A percentile compares a stretch with the other conserved stretches of the same genome.
Conservation (phyloP, 108 stramenopile genomes). For the Cyclotella baltica region DNA sequence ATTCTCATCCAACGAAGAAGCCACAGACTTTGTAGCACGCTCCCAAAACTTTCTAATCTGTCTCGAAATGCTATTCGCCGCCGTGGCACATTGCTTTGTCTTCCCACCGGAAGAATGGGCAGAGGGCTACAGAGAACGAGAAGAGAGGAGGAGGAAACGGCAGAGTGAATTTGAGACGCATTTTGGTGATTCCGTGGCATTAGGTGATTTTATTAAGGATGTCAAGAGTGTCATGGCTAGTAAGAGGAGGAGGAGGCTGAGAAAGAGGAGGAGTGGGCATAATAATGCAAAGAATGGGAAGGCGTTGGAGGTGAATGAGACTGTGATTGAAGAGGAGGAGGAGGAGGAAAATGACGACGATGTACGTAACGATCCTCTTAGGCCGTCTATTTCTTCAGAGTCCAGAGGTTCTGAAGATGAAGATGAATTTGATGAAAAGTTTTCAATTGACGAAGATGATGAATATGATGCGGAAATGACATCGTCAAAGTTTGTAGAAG, state of each 20-base stretch:
- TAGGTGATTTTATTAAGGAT: conserved; percentile 20
- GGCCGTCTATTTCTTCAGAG: background rate
- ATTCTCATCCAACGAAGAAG: conserved; percentile 48
- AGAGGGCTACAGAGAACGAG: conserved; percentile 66
- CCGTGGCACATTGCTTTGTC: conserved; percentile 88
- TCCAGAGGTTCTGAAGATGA: background rate
- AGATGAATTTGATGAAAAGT: conserved; percentile 8
- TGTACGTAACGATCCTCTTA: too few relatives aligned
- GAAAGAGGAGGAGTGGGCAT: background rate
- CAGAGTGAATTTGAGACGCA: conserved; percentile 23
- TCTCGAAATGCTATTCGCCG: conserved; percentile 90
- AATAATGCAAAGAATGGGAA: background rate
- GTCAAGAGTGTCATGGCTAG: background rate
- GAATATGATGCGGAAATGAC: background rate
- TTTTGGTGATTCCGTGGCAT: conserved; percentile 22
- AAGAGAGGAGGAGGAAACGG: conserved; percentile 44
- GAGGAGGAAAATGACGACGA: background rate
- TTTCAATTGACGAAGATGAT: conserved; percentile 15
- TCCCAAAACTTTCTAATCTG: conserved; percentile 91
- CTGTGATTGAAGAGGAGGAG: background rate
- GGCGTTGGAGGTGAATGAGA: background rate
- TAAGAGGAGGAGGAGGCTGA: conserved; percentile 1
- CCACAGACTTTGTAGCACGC: conserved; percentile 52
- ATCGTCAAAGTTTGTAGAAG: background rate
- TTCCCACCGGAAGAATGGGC: conserved; percentile 91